Conservation (phyloP, 2,329 filamentous ascomycete species). For the Pseudogymnoascus pannorum region DNA sequence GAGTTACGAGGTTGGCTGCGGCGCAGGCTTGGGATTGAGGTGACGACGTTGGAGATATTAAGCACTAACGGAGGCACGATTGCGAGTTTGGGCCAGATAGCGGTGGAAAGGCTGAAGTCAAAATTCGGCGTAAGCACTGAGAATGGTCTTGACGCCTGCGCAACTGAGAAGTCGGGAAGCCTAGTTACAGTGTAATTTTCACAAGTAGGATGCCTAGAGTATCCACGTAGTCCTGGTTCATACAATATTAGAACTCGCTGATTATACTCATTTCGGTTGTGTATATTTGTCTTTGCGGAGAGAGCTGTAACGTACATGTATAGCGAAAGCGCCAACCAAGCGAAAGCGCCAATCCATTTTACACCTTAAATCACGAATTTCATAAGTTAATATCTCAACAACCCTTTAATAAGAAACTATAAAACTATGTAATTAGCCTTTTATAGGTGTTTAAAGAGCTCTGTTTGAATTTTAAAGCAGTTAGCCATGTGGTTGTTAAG, state of each 20-base stretch:
- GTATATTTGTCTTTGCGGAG: background rate
- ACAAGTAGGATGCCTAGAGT: background rate
- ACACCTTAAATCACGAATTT: too few species aligned
- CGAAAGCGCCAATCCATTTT: too few species aligned
- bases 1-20: constrained; percentile 17
- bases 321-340: too few species aligned
- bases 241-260: background rate
- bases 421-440: too few species aligned
- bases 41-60: background rate
- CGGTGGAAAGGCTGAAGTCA: background rate
- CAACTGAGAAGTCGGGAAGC: background rate
- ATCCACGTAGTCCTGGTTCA: background rate
- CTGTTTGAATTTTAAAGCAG: too few species aligned
- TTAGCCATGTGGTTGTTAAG: too few species aligned
- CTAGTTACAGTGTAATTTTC: background rate
- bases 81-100: background rate
- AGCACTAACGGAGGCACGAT: background rate
- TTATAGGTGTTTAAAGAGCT: too few species aligned
- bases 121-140: background rate
- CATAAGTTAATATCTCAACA: too few species aligned
- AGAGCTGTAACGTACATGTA: too few species aligned
- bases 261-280: background rate
- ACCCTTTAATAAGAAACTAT: too few species aligned
- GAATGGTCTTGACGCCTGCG: background rate
- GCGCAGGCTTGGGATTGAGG: background rate